These are phyloP conservation scores for Cadophora gregata DNA, from an alignment of 2,329 filamentous ascomycete genomes.

Conservation along the genomic window DNA sequence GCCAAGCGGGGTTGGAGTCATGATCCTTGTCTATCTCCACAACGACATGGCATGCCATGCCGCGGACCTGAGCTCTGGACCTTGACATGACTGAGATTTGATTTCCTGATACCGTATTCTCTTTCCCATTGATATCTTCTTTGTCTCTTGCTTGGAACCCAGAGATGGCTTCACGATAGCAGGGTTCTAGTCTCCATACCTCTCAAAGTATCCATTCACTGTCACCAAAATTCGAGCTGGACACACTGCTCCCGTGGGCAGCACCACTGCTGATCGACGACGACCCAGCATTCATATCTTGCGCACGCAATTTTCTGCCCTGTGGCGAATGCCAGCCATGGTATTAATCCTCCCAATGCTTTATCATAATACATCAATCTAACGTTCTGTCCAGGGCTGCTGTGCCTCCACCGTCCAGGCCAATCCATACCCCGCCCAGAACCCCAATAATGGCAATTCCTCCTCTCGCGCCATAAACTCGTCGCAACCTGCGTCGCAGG, in stretches of 20 bases:
- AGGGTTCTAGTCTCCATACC: background rate
- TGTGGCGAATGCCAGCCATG: background rate
- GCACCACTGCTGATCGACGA: background rate
- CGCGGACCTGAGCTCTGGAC: background rate
- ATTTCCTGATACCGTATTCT: background rate
- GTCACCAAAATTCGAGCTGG: background rate
- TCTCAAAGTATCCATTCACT: background rate
- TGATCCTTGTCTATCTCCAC: background rate
- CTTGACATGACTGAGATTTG: background rate
- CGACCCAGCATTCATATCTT: background rate
- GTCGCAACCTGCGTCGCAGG: slow-evolving; percentile 37
- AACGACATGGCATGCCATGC: background rate
- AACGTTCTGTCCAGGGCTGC: background rate
- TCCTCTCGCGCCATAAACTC: slow-evolving; percentile 59
- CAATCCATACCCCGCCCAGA: slow-evolving; percentile 28
- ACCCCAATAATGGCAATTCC: slow-evolving; percentile 44
- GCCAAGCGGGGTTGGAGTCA: slow-evolving; percentile 2
- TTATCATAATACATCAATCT: background rate
- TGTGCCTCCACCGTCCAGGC: slow-evolving; percentile 8
- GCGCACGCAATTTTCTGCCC: slow-evolving; percentile 1
- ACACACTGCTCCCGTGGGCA: background rate
- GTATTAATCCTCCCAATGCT: background rate
- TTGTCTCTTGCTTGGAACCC: background rate
- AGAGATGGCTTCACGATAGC: slow-evolving; percentile 4
- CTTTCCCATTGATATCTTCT: background rate